phyloP scores from a whole-genome alignment of 2,329 filamentous ascomycete species.

The Aspergillus quadricinctus region DNA sequence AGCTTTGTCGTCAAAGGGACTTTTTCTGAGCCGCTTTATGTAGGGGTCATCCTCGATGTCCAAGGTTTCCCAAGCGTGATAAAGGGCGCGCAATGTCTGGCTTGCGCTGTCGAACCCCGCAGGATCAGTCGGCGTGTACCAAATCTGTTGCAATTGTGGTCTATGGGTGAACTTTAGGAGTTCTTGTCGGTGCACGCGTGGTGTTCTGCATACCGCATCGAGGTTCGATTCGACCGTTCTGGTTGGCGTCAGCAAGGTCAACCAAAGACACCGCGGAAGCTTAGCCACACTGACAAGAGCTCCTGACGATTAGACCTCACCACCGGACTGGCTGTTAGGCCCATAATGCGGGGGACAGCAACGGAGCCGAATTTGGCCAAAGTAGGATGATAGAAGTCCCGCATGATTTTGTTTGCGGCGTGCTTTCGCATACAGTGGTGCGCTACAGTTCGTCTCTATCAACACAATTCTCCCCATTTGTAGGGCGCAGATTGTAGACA shows the following conservation, averaged over 20 bases:
- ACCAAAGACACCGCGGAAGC: not conserved
- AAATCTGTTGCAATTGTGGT: slow-evolving; percentile 44
- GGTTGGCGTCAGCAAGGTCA: slow-evolving; percentile 2
- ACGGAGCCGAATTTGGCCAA: slow-evolving; percentile 23
- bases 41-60: slow-evolving; percentile 61
- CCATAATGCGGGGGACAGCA: slow-evolving; percentile 63
- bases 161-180: slow-evolving; percentile 64
- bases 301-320: slow-evolving; percentile 54
- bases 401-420: slow-evolving; percentile 68
- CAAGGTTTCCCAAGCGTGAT: slow-evolving; percentile 39
- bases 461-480: not conserved
- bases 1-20: slow-evolving; percentile 32
- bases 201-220: slow-evolving; percentile 64
- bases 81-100: slow-evolving; percentile 43
- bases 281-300: slow-evolving; percentile 44
- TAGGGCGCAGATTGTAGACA: slow-evolving; percentile 4
- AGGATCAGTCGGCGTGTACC: slow-evolving; percentile 11
- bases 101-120: slow-evolving; percentile 3
- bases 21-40: slow-evolving; percentile 45
- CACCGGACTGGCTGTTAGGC: slow-evolving; percentile 75
- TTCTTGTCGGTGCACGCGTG: slow-evolving; percentile 64
- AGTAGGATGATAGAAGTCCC: slow-evolving; percentile 60
- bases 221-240: slow-evolving; percentile 64
- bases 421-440: slow-evolving; percentile 67
- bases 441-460: slow-evolving; percentile 40